Evolutionary conservation across 108 stramenopile genomes (phyloP), one percentile per base, ranked within the genome.

Genomic region (Nannochloropsis salina): DNA sequence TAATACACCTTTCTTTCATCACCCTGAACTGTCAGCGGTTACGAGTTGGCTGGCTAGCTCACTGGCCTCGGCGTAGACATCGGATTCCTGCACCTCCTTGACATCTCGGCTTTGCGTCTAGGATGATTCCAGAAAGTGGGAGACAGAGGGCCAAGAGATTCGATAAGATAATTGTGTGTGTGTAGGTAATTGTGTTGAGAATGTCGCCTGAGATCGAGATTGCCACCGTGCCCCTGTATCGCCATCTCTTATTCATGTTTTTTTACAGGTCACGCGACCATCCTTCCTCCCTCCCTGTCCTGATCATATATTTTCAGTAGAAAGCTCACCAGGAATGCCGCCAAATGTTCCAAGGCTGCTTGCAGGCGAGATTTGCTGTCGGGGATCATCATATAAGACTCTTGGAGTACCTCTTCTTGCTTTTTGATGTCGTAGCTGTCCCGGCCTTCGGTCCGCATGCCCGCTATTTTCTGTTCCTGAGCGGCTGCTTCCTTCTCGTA

Each of bases 311-410:
- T 41, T 86, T 86, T 44, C 1, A 31, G 31, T 31, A 31, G 31
- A 31, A 31, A 1, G 0, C 83, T 86, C 18, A 31, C 90, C 44
- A 90, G 45, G 42, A 90, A 85, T 42, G 18, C 81, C 42, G 44
- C 61, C 80, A 90, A 43, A 31, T 90, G 89, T 45, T 89, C 87
- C 12, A 89, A 21, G 5, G 87, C 87, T 85, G 43, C 82, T n/a
- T 89, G 85, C 11, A 90, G 85, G 11, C 90, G 43, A 5, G 41
- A 20, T 45, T 88, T 90, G 84, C 89, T 90, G 85, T 90, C 90
- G 9, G 90, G 90, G 43, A 90, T 90, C 90, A 90, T 90, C 90
- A 90, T 90, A 84, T 90, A 90, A 79, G 87, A 88, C 80, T 90
- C 90, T 42, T 88, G 87, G 20, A 90, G 81, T 20, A 90, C 89